Conservation (phyloP, 805 yeast genomes). For the Candida michaelii region DNA sequence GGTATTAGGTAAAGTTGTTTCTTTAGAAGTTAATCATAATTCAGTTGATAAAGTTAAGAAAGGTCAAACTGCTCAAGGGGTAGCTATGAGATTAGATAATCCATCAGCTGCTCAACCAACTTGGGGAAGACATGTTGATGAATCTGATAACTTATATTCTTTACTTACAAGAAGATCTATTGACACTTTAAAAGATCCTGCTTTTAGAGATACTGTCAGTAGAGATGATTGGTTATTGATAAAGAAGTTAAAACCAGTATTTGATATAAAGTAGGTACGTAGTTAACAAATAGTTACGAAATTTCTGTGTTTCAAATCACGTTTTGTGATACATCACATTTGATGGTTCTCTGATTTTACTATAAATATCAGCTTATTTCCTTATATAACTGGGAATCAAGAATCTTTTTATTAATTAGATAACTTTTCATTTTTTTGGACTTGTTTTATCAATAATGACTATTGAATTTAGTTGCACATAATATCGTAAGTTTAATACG, state of each 20-base stretch:
- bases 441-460: too few relatives aligned
- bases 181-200: slow-evolving; percentile 97
- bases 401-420: too few relatives aligned
- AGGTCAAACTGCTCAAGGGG: slow-evolving; percentile 97
- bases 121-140: slow-evolving; percentile 99
- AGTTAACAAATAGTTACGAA: too few relatives aligned
- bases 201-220: slow-evolving; percentile 90
- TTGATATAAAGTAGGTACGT: slow-evolving; percentile 65
- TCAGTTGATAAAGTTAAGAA: slow-evolving; percentile 76
- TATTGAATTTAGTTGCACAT: too few relatives aligned
- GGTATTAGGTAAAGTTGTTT: slow-evolving; percentile 82
- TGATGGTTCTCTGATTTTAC: too few relatives aligned
- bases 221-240: slow-evolving; percentile 95
- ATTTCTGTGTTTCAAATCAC: too few relatives aligned
- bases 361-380: too few relatives aligned
- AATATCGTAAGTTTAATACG: too few relatives aligned
- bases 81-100: slow-evolving; percentile 94
- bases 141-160: slow-evolving; percentile 87
- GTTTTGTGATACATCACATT: too few relatives aligned
- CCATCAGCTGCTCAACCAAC: slow-evolving; percentile 92
- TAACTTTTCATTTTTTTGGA: too few relatives aligned
- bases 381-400: too few relatives aligned
- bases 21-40: slow-evolving; percentile 96
- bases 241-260: slow-evolving; percentile 81
- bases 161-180: slow-evolving; percentile 84